Evolutionary conservation across 2,329 filamentous ascomycete genomes (phyloP).

Genomic region (Penicillium nordicum): DNA sequence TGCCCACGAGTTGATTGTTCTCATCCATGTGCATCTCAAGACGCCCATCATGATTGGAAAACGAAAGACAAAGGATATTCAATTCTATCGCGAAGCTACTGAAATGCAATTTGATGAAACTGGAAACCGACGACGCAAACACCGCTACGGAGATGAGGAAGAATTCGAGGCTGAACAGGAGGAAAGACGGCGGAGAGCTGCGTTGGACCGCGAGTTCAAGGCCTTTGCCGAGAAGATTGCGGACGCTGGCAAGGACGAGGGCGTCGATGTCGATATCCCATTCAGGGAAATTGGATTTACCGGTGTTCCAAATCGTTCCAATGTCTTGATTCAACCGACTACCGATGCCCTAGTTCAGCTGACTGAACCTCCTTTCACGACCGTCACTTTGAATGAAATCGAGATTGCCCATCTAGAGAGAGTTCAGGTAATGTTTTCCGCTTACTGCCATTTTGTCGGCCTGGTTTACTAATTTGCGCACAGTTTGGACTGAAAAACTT

Average conservation of each 20-base stretch:
- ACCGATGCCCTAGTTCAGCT: conserved; percentile 97
- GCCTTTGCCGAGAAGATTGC: conserved; percentile 96
- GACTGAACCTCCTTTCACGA: conserved; percentile 94
- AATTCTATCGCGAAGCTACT: conserved; percentile 96
- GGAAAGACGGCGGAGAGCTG: conserved; percentile 83
- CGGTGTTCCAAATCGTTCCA: conserved; percentile 92
- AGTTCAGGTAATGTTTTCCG: conserved; percentile 57
- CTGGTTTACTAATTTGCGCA: conserved; percentile 23
- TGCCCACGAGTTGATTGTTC: conserved; percentile 91
- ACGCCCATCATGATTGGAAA: conserved; percentile 98
- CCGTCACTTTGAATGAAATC: conserved; percentile 91
- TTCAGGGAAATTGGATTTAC: conserved; percentile 96
- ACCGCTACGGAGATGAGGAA: conserved; percentile 95
- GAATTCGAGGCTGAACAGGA: conserved; percentile 99
- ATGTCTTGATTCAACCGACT: conserved; percentile 91
- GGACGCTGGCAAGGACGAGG: conserved; percentile 86
- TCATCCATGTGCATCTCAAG: conserved; percentile 96
- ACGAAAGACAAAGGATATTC: conserved; percentile 98
- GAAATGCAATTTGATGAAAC: conserved; percentile 99
- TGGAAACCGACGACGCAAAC: conserved; percentile 94
- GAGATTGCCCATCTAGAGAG: conserved; percentile 94
- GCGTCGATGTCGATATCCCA: conserved; percentile 90
- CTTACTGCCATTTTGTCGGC: neutral
- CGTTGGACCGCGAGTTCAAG: conserved; percentile 93
- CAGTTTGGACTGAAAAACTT: conserved; percentile 98